Evolutionary conservation across 805 yeast species (phyloP), one percentile per base, ranked within the genome.

Genomic region (Ascoidea asiatica): DNA sequence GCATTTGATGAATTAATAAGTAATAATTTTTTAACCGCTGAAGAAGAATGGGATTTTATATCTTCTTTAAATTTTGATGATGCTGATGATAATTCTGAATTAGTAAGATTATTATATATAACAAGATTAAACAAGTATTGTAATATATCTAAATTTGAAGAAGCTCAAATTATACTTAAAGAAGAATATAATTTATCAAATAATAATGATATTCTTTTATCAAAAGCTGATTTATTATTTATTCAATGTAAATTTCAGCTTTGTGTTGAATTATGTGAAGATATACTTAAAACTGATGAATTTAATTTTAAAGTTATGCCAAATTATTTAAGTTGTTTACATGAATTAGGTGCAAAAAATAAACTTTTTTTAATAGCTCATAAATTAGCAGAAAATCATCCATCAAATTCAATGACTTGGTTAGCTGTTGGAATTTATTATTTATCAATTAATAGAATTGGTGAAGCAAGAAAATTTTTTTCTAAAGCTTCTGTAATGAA

Each of bases 401-500:
- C 97, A 0, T 77, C 78, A 40, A 75, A 77, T 52, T 79, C 94
- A 15, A 75, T 84, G 33, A 81, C 97, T 0, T 92, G 96, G 95
- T 71, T 87, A 47, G 86, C 96, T 0, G 87, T 92, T 17, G 98
- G 95, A 3, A 78, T 86, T 2, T 90, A 92, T 62, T 92, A 92
- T 58, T 66, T 90, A 50, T 69, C 88, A 4, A 78, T 81, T 4
- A 72, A 72, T 47, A 81, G 81, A 57, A 68, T 84, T 11, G 60
- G 78, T 5, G 97, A 89, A 51, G 95, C 97, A 0, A 69, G 98
- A 47, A 74, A 82, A 50, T 87, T 75, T 56, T 92, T 88, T 62
- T 81, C 92, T 38, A 88, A 86, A 58, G 89, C 97, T 0, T 86
- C 97, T 1, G 69, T 88, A 52, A 61, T 89, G 48, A 82, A 87